Base-by-base conservation (phyloP, 176 grass and related monocot genomes). In the Olyra latifolia region DNA sequence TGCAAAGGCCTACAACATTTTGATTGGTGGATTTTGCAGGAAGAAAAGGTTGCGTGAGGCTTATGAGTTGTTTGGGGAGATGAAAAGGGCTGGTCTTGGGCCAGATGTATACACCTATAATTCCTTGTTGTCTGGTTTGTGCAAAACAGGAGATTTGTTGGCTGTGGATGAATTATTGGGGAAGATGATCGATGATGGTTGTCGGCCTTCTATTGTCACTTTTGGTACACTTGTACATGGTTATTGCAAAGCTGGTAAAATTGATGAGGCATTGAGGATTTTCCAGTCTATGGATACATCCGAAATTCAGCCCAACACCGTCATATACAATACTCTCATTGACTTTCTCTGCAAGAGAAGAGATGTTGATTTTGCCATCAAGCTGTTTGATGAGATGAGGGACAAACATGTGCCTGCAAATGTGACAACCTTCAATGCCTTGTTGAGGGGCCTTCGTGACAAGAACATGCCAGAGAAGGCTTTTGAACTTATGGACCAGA, bases 51-150 rank as follows among this genome's bases (percentile, higher is more conserved):
- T 98, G 27, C 35, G 30, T 14, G 81, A 93, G 70, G 92, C 92
- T 57, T 5, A 66, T 67, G 75, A 89, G 29, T 29, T 93, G 66
- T 61, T 87, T 47, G 19, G 1, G 28, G 71, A 91, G 75, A 98
- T 98, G 90, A 75, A 83, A 22, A 81, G 80, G 27, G 58, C 58
- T 54, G 86, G 81, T 76, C 70, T 98, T 8, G 10, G 7, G 68
- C 92, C 90, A 63, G 90, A 95, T 69, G 87, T 91, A 29, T 85
- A 23, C 81, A 98, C 88, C 64, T 95, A 89, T 65, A 98, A 91
- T 64, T 87, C 86, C 78, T 83, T 98, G 48, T 59, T 98, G 56
- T 91, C 90, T 82, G 59, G 59, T 74, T 81, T 62, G 25, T 88
- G 89, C 48, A 94, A 93, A 67, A 66, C 77, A 35, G 83, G 85